Evolutionary conservation across 2,329 filamentous ascomycete genomes (phyloP).

Genomic region (Fusarium torreyae): DNA sequence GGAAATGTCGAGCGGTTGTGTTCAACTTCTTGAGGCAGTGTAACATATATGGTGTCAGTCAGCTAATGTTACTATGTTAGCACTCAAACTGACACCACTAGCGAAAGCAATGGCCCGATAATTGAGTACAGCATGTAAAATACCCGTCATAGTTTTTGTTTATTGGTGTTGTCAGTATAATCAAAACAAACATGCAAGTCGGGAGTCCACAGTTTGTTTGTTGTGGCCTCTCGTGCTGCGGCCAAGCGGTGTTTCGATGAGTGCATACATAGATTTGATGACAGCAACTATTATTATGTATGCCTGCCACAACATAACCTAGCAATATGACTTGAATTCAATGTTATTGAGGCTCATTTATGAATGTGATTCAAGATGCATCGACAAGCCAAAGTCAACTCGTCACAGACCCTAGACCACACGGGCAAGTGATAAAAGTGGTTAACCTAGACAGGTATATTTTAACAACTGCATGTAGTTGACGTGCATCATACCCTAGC

Average conservation of each 20-base stretch:
- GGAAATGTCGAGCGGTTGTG: not conserved
- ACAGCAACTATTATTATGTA: not conserved
- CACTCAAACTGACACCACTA: not conserved
- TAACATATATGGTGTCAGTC: not conserved
- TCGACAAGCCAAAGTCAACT: too few species aligned
- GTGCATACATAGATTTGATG: not conserved
- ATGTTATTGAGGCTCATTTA: too few species aligned
- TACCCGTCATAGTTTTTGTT: not conserved
- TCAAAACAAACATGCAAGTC: slow-evolving; percentile 1
- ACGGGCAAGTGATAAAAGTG: not conserved
- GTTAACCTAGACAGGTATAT: not conserved
- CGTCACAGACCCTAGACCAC: too few species aligned
- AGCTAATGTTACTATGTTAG: too few species aligned
- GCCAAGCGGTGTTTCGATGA: not conserved
- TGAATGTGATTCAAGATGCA: too few species aligned
- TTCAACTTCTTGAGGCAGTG: not conserved
- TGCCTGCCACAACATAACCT: not conserved
- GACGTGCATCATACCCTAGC: too few species aligned
- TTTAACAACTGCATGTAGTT: not conserved
- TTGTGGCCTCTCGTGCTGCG: slow-evolving; percentile 5
- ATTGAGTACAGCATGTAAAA: not conserved
- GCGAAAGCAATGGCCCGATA: not conserved
- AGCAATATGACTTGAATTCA: too few species aligned
- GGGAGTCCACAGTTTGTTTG: not conserved
- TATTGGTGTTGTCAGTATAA: not conserved